A percentile compares a stretch with the other conserved stretches of the same genome.
Evolutionary conservation across 1,139 yeast genomes (phyloP).

Genomic region (Ogataea hybrid): DNA sequence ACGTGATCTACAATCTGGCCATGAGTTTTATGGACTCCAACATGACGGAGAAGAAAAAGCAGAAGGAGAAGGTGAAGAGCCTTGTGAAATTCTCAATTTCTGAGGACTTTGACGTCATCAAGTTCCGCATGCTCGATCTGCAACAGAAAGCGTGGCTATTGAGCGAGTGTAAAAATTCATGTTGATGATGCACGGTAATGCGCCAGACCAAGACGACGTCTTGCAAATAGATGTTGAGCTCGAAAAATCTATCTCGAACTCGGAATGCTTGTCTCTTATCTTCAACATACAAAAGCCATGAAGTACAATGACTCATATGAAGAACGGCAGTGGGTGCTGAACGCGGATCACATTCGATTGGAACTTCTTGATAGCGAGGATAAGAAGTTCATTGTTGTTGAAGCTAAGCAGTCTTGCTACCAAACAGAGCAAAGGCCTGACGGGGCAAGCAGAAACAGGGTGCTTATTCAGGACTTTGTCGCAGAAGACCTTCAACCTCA

Average conservation of each 20-base stretch:
- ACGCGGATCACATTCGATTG: conserved; percentile 48
- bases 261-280: conserved; percentile 58
- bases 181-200: conserved; percentile 31
- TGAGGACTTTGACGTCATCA: conserved; percentile 61
- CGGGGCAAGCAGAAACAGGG: conserved; percentile 44
- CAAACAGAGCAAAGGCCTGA: conserved; percentile 42
- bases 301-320: conserved; percentile 40
- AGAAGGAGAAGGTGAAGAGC: conserved; percentile 62
- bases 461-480: conserved; percentile 34
- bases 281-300: conserved; percentile 35
- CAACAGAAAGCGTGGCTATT: conserved; percentile 54
- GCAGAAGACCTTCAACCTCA: conserved; percentile 25
- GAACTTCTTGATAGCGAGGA: conserved; percentile 43
- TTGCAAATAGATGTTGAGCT: conserved; percentile 53
- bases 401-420: conserved; percentile 42
- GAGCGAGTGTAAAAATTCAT: conserved; percentile 34
- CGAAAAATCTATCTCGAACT: conserved; percentile 58
- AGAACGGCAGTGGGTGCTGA: conserved; percentile 38
- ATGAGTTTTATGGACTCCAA: conserved; percentile 68
- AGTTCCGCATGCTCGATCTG: conserved; percentile 48
- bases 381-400: conserved; percentile 48
- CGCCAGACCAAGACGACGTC: conserved; percentile 32
- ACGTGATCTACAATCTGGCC: conserved; percentile 58
- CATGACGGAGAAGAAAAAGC: conserved; percentile 44
- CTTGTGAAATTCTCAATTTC: conserved; percentile 70